Evolutionary conservation across 129 eudicot species (phyloP).

Genomic region (Lactuca saligna): DNA sequence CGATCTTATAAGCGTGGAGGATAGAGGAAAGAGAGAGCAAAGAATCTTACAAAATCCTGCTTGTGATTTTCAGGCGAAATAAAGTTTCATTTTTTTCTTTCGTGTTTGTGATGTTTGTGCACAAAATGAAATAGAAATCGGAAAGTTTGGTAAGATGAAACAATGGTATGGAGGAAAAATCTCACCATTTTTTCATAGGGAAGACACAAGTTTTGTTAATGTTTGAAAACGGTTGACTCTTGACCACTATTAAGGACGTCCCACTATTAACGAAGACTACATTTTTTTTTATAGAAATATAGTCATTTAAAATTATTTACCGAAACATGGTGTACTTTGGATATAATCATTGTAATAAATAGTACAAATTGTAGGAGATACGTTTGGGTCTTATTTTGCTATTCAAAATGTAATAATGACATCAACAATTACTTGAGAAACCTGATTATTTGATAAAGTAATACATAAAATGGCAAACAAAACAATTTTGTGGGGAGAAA

Average conservation of each 20-base stretch:
- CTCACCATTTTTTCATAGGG: not conserved
- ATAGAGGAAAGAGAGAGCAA: constrained; percentile 28
- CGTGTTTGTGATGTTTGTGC: constrained; percentile 20
- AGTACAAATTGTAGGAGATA: no score
- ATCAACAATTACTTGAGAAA: no score
- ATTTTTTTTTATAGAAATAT: no score
- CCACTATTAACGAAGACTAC: no score
- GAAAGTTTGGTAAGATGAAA: constrained; percentile 15
- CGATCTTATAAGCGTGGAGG: constrained; percentile 16
- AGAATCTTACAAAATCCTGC: constrained; percentile 7
- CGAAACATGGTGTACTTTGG: no score
- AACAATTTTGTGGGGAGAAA: no score
- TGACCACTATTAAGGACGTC: not conserved
- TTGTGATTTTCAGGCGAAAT: not conserved
- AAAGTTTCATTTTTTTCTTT: not conserved
- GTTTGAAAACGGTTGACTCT: not conserved
- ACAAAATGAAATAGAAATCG: constrained; percentile 2
- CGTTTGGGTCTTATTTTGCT: no score
- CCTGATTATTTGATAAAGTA: no score
- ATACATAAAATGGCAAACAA: no score
- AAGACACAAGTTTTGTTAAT: not conserved
- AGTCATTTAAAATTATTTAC: no score
- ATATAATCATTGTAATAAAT: no score
- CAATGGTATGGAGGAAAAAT: constrained; percentile 18
- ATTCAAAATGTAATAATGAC: no score